Percentiles rank a stretch among this genome's conserved stretches.
Evolutionary conservation across 1,284 basidiomycete species (phyloP).

Genomic region (Ceratobasidium sp.): DNA sequence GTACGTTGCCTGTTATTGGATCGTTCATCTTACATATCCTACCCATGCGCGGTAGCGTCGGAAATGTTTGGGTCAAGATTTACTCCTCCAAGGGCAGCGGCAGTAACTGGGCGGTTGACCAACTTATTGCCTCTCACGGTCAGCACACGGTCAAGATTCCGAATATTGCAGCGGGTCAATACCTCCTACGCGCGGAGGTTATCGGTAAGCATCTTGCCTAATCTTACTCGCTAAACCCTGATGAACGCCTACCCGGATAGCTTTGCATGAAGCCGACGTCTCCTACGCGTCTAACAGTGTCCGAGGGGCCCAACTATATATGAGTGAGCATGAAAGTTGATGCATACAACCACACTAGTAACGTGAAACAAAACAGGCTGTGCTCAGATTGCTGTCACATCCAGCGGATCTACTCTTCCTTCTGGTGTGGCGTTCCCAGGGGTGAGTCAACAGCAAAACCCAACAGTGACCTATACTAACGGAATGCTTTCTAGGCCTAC

Average conservation of each 20-base stretch:
- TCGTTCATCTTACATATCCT: not conserved
- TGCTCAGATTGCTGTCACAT: conserved; percentile 26
- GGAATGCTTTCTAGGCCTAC: not conserved
- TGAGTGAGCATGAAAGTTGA: conserved; percentile 4
- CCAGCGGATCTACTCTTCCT: conserved; percentile 23
- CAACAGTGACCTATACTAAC: not conserved
- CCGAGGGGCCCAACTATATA: conserved; percentile 32
- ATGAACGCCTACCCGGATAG: not conserved
- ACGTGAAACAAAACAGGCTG: conserved; percentile 1
- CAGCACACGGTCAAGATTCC: conserved; percentile 41
- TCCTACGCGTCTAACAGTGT: conserved; percentile 4
- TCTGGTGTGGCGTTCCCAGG: conserved; percentile 36
- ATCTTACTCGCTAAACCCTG: not conserved
- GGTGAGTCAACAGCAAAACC: not conserved
- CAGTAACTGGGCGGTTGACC: conserved; percentile 34
- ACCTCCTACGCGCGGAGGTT: conserved; percentile 42
- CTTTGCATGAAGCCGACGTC: conserved; percentile 26
- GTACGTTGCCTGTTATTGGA: not conserved
- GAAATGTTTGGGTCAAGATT: conserved; percentile 39
- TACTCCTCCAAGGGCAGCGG: conserved; percentile 21
- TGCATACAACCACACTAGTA: not conserved
- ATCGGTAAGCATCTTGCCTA: conserved; percentile 15
- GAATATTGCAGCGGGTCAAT: conserved; percentile 37
- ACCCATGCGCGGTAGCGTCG: not conserved
- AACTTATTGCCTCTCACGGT: conserved; percentile 40